A percentile compares a stretch with the other conserved stretches of the same genome.
These are phyloP conservation scores for Solanum sejunctum DNA, from an alignment of 257 asterid species.

Conservation along the genomic window DNA sequence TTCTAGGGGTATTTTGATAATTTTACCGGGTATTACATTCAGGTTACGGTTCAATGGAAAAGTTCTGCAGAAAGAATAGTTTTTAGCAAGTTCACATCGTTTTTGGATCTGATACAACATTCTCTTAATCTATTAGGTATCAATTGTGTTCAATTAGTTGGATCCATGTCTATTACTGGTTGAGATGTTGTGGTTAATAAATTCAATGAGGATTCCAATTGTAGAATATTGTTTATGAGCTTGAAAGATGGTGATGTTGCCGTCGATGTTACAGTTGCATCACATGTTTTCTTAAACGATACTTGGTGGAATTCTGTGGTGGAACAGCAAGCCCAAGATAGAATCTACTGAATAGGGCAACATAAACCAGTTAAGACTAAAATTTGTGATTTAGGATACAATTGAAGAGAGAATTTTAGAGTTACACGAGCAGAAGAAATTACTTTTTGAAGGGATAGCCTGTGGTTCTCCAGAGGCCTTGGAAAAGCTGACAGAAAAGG, in stretches of 20 bases:
- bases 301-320: neutral
- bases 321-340: neutral
- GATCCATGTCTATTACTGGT: neutral
- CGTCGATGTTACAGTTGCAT: constrained; percentile 32
- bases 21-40: no score
- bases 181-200: neutral
- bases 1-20: no score
- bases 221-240: constrained; percentile 25
- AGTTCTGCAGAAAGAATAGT: neutral
- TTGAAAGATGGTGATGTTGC: constrained; percentile 93
- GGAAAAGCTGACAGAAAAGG: constrained; percentile 63
- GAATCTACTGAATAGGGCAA: neutral
- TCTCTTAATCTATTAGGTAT: constrained; percentile 42
- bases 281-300: neutral
- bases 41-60: no score
- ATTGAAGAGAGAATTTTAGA: neutral
- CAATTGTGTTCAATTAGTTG: constrained; percentile 31
- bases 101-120: neutral
- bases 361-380: neutral
- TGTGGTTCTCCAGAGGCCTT: constrained; percentile 76
- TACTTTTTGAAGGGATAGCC: constrained; percentile 31
- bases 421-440: neutral
- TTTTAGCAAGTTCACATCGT: neutral
- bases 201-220: constrained; percentile 52
- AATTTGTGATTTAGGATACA: neutral